phyloP scores from a whole-genome alignment of 805 yeast genomes.

The Pichia heedii region DNA sequence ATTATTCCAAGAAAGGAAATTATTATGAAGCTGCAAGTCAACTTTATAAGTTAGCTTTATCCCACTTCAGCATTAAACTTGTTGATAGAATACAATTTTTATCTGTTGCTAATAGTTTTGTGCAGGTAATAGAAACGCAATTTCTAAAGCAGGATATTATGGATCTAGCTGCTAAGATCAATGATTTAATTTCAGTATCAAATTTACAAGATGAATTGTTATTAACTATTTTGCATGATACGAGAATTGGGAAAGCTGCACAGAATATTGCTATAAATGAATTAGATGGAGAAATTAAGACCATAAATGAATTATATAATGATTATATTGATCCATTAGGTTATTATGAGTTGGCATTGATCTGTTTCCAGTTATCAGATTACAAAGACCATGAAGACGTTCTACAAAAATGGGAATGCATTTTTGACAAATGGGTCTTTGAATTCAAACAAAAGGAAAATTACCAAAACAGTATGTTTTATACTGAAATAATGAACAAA shows the following conservation, averaged over 20 bases:
- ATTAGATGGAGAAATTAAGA: conserved; percentile 56
- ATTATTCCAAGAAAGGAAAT: conserved; percentile 73
- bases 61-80: conserved; percentile 60
- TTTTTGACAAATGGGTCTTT: conserved; percentile 44
- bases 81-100: conserved; percentile 76
- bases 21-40: conserved; percentile 80
- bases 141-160: conserved; percentile 68
- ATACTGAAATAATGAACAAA: conserved; percentile 29
- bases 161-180: conserved; percentile 57
- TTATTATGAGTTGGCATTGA: conserved; percentile 71
- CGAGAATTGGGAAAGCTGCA: conserved; percentile 38
- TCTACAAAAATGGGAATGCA: conserved; percentile 66
- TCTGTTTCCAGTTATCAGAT: conserved; percentile 76
- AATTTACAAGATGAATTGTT: conserved; percentile 68
- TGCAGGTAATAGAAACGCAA: conserved; percentile 77
- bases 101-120: conserved; percentile 88
- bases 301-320: conserved; percentile 75
- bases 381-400: conserved; percentile 80
- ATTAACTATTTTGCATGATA: conserved; percentile 40
- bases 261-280: conserved; percentile 41
- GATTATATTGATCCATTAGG: conserved; percentile 82
- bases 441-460: conserved; percentile 21
- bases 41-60: conserved; percentile 61
- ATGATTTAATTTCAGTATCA: conserved; percentile 80
- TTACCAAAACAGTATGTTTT: conserved; percentile 29